Evolutionary conservation across 78 protist species (phyloP).

Genomic region (Salpingoeca rosetta): DNA sequence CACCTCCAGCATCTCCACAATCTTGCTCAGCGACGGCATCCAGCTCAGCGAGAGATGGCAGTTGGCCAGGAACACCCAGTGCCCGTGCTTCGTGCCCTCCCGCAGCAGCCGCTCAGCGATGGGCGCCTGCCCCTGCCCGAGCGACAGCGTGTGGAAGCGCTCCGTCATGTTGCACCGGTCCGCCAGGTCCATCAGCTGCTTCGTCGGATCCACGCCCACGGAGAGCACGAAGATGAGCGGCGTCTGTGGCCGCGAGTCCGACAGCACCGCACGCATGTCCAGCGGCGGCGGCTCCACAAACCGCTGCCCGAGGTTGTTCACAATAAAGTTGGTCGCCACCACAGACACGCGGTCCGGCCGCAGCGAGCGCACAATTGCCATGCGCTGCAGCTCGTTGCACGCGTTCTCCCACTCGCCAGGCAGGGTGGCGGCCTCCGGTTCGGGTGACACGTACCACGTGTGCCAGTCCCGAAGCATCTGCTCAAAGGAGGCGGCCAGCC

Average conservation of each 20-base stretch:
- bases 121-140: constrained; percentile 76
- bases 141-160: constrained; percentile 44
- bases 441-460: constrained; percentile 50
- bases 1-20: constrained; percentile 29
- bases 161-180: constrained; percentile 11
- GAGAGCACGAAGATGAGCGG: constrained; percentile 79
- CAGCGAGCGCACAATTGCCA: constrained; percentile 68
- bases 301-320: constrained; percentile 38
- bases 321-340: constrained; percentile 47
- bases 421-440: constrained; percentile 63
- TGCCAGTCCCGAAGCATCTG: constrained; percentile 57
- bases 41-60: constrained; percentile 68
- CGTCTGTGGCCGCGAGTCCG: constrained; percentile 16
- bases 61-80: constrained; percentile 81
- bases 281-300: constrained; percentile 69
- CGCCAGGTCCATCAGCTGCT: constrained; percentile 42
- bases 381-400: constrained; percentile 54
- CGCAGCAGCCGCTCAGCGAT: constrained; percentile 45
- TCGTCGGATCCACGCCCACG: constrained; percentile 75
- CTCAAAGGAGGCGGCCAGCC: constrained; percentile 42
- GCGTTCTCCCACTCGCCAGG: constrained; percentile 72
- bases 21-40: constrained; percentile 58
- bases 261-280: constrained; percentile 34
- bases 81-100: constrained; percentile 41
- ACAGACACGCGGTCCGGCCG: constrained; percentile 76